phyloP scores from a whole-genome alignment of 2,329 filamentous ascomycete species.

The Colletotrichum zoysiae region DNA sequence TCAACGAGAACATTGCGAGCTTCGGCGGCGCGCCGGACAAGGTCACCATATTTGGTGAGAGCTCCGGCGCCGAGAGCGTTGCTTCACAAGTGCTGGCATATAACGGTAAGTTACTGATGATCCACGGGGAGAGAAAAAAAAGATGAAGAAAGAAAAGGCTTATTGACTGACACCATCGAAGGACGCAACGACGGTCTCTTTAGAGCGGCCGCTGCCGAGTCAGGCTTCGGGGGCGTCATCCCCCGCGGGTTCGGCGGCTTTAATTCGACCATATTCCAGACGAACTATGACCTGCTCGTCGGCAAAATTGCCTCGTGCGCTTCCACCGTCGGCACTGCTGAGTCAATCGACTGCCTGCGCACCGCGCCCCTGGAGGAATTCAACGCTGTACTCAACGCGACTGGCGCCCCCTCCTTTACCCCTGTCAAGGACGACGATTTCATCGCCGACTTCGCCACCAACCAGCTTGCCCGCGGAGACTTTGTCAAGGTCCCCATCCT shows the following conservation, averaged over 20 bases:
- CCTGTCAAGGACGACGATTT: slow-evolving; percentile 54
- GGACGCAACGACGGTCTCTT: slow-evolving; percentile 64
- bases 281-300: slow-evolving; percentile 47
- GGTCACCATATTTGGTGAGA: slow-evolving; percentile 66
- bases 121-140: not conserved
- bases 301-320: slow-evolving; percentile 47
- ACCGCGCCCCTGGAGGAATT: slow-evolving; percentile 48
- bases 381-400: slow-evolving; percentile 42
- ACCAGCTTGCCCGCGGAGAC: slow-evolving; percentile 48
- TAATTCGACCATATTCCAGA: slow-evolving; percentile 49
- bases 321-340: slow-evolving; percentile 43
- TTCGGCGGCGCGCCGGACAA: slow-evolving; percentile 60
- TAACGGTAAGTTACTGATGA: slow-evolving; percentile 51
- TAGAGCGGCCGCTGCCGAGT: slow-evolving; percentile 62
- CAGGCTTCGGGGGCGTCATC: slow-evolving; percentile 55
- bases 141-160: not conserved
- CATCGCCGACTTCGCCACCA: slow-evolving; percentile 48
- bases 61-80: slow-evolving; percentile 62
- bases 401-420: slow-evolving; percentile 23
- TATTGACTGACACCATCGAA: slow-evolving; percentile 2
- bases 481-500: slow-evolving; percentile 53
- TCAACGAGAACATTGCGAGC: slow-evolving; percentile 59
- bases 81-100: slow-evolving; percentile 61
- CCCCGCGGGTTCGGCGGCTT: slow-evolving; percentile 46
- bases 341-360: slow-evolving; percentile 48